Base-by-base conservation (phyloP, 2,329 filamentous ascomycete genomes). In the Aspergillus floridensis region DNA sequence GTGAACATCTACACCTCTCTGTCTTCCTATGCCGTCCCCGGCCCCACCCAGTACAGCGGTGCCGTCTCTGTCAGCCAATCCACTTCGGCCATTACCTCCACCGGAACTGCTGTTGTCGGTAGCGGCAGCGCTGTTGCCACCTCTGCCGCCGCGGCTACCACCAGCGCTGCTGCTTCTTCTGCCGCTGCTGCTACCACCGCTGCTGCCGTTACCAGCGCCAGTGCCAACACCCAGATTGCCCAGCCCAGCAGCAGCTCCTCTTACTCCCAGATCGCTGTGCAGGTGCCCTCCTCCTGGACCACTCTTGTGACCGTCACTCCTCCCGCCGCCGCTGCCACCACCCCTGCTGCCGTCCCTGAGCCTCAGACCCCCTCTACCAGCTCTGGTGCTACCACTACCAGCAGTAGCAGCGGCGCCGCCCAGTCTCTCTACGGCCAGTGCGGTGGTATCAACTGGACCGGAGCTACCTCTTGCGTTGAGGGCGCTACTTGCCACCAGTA, bases 1-100 rank as follows among this genome's bases (percentile, higher is more conserved):
- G 75, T 84, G 77, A 82, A 83, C 78, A 78, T 86, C 73, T 86
- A 86, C 78, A 67, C 74, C 48, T 67, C 70, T 26, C 66, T 79
- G 53, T 69, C 67, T 57, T 71, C 64, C 41, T 84, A 84, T 67
- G 64, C 68, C 31, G 80, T 82, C n/a, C 81, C 81, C 14, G 82
- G 82, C 35, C 81, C 81, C 5, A 44, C 64, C 38, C 47, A 67
- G 44, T 66, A 62, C 58, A 62, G 19, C 22, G 64, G 61, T 2
- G 60, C 58, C 24, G 53, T 55, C 24, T 60, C 58, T 19, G 53
- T 64, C 50, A 57, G 47, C n/a, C 62, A 64, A 49, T 46, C 56
- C 47, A 56, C 57, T 41, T 64, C 62, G 7, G 51, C 58, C 22
- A 46, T 64, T 21, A 64, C 60, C 32, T 63, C 62, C 5, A 62